Evolutionary conservation across 2,329 filamentous ascomycete species (phyloP), one percentile per base, ranked within the genome.

Genomic region (Coniochaeta sp.): DNA sequence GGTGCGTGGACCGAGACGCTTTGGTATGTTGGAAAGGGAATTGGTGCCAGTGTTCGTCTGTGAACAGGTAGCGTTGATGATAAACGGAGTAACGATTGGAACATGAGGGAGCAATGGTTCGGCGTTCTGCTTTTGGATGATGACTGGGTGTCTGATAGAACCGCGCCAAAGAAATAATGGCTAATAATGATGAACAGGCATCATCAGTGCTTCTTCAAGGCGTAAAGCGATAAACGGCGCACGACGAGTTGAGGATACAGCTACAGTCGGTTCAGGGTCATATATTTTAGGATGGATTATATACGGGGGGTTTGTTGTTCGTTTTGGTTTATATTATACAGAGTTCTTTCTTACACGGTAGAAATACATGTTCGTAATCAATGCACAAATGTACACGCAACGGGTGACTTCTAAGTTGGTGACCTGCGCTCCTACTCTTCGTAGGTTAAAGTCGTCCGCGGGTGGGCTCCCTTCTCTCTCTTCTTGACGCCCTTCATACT

Each of bases 1-100:
- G 91, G 89, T 9, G 76, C 83, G 67, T 98, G 91, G 86, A 82
- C 79, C 58, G 87, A 95, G 72, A 79, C 76, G 26, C 73, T 98
- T 16, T 86, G 87, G 78, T 93, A 90, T 68, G 74, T 78, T 36
- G 89, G 89, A 0, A 80, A 78, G 62, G 88, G 88, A 0, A 90
- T 93, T 64, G 88, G 86, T 14, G 89, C 90, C 4, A 84, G 79
- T 65, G 79, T 90, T 30, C 74, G 77, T 58, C 66, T 83, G 52
- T 86, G 68, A 75, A 30, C 42, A 24, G 4, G 16, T 17, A 47
- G 40, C 42, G 22, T 17, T 47, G 47, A 28, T 17, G 34, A 3
- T 7, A 52, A 30, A 30, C 22, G 24, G 47, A 22, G n/a, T 52
- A 17, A 16, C 30, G 47, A 47, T 16, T 5, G 38, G 38, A 12